Evolutionary conservation across 1,139 yeast species (phyloP), one percentile per base, ranked within the genome.

Genomic region (Pichia sp.): DNA sequence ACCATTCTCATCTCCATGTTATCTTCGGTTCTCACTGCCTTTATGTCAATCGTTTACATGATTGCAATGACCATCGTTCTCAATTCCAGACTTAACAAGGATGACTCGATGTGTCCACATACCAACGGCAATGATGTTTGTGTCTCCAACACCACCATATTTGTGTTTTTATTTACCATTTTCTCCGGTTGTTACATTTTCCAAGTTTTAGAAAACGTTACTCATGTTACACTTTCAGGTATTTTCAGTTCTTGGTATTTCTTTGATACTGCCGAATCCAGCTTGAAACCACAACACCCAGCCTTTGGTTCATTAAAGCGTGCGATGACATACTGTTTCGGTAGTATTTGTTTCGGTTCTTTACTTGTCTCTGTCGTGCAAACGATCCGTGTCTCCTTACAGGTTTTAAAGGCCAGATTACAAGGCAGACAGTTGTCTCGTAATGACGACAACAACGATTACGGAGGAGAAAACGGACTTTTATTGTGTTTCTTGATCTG

Each of bases 191-290:
- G 78, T 63, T 86, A 82, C 66, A 81, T 89, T 51, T 77, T 95
- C 15, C 97, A 90, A 66, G 96, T 90, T 20, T 73, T 88, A 51
- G 81, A 83, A 67, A 90, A 88, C 59, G 76, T 87, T 15, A 83
- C 89, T 40, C 96, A 91, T 62, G 88, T 86, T 34, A 80, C 90
- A 1, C 81, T 89, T 47, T 75, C 94, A 17, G 96, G 96, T 33
- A 79, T 90, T 20, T 91, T 79, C 62, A 97, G 97, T 14, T 79
- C 95, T 9, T 91, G 97, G 96, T 90, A 88, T 67, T 91, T 63
- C 66, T 76, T 88, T 66, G 78, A 87, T 45, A 38, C 47, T 4
- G 43, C 31, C 19, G 76, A 75, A 12, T 41, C 59, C 10, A 43
- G 48, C 2, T 30, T 50, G 8, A 56, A 51, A 69, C 96, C 96